Evolutionary conservation across 2,329 filamentous ascomycete species (phyloP), one percentile per base, ranked within the genome.

Genomic region (Colletotrichum tabaci): DNA sequence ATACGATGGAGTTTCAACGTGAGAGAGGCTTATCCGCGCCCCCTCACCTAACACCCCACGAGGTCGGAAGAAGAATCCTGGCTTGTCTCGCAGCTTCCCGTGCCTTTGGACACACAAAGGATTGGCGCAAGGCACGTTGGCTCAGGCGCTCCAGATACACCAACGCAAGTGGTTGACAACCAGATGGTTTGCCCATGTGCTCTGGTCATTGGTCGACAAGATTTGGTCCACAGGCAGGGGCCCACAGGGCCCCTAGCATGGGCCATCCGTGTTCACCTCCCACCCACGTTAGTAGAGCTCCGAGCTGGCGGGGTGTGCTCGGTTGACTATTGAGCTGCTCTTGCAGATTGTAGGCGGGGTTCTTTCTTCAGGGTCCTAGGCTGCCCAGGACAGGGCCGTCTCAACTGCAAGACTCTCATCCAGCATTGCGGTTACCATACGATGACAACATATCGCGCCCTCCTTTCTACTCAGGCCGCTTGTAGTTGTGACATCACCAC

Each of bases 151-250:
- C 5, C 49, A 52, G 30, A 57, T 69, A 60, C 30, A 50, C 18
- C 42, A 61, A 44, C 56, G 23, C 44, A 21, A 49, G 47, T 42
- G 64, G 55, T 61, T 61, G 63, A 50, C 47, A 58, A 38, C 73
- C 67, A 73, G 49, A 73, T 72, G 71, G 52, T 56, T 75, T 73
- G 63, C 62, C 74, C 82, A 84, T 84, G 83, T 84, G 83, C 79
- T 77, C 77, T 77, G 84, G 80, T 76, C 77, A 84, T 84, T 84
- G 83, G 83, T 74, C 79, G 77, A 79, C 77, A 75, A 76, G 67
- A 52, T 38, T 46, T 64, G 64, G 46, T 47, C 71, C 74, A 73
- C 69, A 44, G 4, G 26, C 69, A 44, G 4, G 26, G 26, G 26
- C 26, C 26, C 23, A 26, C 23, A 49, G 47, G 61, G 21, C 13